A percentile compares a stretch with the other conserved stretches of the same genome.
phyloP scores from a whole-genome alignment of 768 basidiomycete species.

The Neoboletus subvelutipes region DNA sequence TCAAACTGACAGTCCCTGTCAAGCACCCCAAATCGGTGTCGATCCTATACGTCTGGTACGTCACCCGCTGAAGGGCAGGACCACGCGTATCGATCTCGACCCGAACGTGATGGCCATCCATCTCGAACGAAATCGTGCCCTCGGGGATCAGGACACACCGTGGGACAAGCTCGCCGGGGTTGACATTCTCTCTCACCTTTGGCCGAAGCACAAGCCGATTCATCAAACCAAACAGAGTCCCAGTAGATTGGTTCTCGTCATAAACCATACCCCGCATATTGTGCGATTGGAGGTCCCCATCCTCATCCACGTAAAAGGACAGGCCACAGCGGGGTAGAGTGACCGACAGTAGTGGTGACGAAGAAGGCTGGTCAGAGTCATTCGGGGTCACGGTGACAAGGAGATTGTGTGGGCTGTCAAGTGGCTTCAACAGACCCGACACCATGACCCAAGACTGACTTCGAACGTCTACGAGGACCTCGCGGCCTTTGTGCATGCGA shows the following conservation, averaged over 20 bases:
- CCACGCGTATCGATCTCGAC: conserved; percentile 4
- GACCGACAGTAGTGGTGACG: conserved; percentile 28
- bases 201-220: conserved; percentile 40
- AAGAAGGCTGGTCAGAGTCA: not conserved
- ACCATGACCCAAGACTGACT: conserved; percentile 27
- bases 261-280: conserved; percentile 42
- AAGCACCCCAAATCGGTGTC: conserved; percentile 32
- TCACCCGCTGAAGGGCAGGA: not conserved
- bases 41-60: conserved; percentile 31
- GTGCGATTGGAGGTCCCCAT: conserved; percentile 35
- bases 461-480: conserved; percentile 24
- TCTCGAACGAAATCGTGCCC: conserved; percentile 19
- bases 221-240: conserved; percentile 45
- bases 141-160: conserved; percentile 38
- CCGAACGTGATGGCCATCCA: conserved; percentile 8
- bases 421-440: conserved; percentile 8
- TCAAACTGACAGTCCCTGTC: conserved; percentile 22
- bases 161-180: not conserved
- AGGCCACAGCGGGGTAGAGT: conserved; percentile 40
- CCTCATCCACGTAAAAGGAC: conserved; percentile 36
- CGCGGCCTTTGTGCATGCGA: not conserved
- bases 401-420: conserved; percentile 15
- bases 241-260: conserved; percentile 38
- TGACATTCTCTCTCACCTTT: not conserved
- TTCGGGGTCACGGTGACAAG: conserved; percentile 9